Evolutionary conservation across 768 basidiomycete species (phyloP), one percentile per base, ranked within the genome.

Genomic region (Vishniacozyma victoriae): DNA sequence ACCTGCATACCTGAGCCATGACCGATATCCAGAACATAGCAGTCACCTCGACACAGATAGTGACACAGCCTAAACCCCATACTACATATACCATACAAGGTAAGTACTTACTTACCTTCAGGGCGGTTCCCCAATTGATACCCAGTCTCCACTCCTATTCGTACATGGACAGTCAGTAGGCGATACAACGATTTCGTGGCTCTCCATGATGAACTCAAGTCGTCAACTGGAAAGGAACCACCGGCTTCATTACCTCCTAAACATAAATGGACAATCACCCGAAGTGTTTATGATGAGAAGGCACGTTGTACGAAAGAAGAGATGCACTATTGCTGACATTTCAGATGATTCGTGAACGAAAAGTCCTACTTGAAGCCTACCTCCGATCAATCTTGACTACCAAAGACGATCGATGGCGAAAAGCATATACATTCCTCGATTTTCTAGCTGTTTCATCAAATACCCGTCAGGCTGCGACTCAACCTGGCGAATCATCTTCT

Each of bases 111-210:
- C 16, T 16, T 20, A 29, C 27, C 23, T 23, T 9, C n/a, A n/a
- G n/a, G n/a, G n/a, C n/a, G n/a, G n/a, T n/a, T n/a, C n/a, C n/a
- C n/a, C n/a, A n/a, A n/a, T n/a, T n/a, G n/a, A n/a, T n/a, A n/a
- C 18, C 14, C 13, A 62, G 82, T 96, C 59, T 82, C 86, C 59
- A 89, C 89, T 5, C 82, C 87, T 46, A 86, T 90, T 23, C 83
- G 87, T 52, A 84, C 87, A 67, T 96, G 92, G 91, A 81, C 85
- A 48, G 86, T 95, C 78, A 87, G 86, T 82, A 78, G 85, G 49
- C 85, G 93, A 41, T 97, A 96, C 75, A 91, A 88, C 35, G 90
- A 95, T 74, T 97, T 97, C 74, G 82, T 80, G 65, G 83, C 87
- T 60, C 81, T 97, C 5, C 80, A 92, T 70, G 78, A 79, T 6